Evolutionary conservation across 2,329 filamentous ascomycete genomes (phyloP).

Genomic region (Aureobasidium namibiae): DNA sequence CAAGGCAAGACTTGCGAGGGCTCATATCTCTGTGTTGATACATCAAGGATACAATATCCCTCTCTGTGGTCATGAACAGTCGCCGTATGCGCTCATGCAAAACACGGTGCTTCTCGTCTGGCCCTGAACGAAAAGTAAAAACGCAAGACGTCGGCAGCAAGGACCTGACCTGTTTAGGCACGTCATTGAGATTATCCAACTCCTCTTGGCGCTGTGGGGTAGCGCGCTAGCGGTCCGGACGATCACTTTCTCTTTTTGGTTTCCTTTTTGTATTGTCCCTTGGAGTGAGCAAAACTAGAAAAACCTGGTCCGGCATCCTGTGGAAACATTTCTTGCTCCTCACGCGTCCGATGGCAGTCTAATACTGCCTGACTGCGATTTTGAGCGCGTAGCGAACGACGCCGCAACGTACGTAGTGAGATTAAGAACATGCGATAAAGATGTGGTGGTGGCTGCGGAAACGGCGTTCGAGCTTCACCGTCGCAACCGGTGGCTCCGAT

Average conservation of each 20-base stretch:
- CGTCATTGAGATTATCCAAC: background rate
- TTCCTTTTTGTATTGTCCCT: background rate
- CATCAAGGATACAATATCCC: no score
- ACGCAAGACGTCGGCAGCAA: conserved; percentile 1
- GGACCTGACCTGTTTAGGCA: background rate
- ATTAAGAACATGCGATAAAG: background rate
- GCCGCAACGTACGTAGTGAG: background rate
- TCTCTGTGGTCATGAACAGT: no score
- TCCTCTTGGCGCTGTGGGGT: conserved; percentile 9
- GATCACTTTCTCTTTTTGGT: background rate
- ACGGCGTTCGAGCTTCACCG: background rate
- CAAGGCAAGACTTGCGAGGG: background rate
- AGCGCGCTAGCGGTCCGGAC: background rate
- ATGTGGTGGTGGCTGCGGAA: conserved; percentile 6
- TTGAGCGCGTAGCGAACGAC: background rate
- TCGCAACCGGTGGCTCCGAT: background rate
- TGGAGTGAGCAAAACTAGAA: background rate
- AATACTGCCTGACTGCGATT: background rate
- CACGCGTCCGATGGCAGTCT: background rate
- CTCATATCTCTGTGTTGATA: background rate
- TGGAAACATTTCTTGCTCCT: background rate
- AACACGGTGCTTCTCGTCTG: background rate
- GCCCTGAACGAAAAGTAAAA: background rate
- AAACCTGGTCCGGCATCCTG: background rate
- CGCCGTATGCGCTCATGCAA: background rate